A percentile compares a stretch with the other conserved stretches of the same genome.
Evolutionary conservation across 768 basidiomycete genomes (phyloP).

Genomic region (Pleurotus pulmonarius): DNA sequence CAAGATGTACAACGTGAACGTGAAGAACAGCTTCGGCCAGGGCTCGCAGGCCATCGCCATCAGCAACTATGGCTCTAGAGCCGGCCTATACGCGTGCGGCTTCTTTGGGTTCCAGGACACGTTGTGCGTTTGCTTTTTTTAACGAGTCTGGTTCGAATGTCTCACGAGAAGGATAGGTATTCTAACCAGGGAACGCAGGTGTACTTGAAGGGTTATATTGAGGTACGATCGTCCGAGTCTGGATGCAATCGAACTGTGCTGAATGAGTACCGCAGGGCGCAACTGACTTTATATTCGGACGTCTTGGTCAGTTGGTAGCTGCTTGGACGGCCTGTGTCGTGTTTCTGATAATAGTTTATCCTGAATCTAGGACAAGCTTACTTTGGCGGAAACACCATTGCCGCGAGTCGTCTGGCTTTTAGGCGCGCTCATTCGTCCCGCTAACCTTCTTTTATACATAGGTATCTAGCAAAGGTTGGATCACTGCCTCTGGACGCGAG

Average conservation of each 20-base stretch:
- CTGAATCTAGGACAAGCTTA: slow-evolving; percentile 30
- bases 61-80: slow-evolving; percentile 44
- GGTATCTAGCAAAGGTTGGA: slow-evolving; percentile 35
- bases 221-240: slow-evolving; percentile 23
- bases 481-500: slow-evolving; percentile 46
- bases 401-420: slow-evolving; percentile 7
- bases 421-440: background rate
- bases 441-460: background rate
- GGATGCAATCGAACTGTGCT: background rate
- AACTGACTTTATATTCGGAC: slow-evolving; percentile 50
- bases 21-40: slow-evolving; percentile 41
- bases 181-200: slow-evolving; percentile 46
- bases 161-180: background rate
- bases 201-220: slow-evolving; percentile 42
- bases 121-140: slow-evolving; percentile 20
- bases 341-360: background rate
- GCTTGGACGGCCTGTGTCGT: background rate
- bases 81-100: slow-evolving; percentile 41
- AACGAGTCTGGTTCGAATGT: background rate
- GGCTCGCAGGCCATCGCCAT: slow-evolving; percentile 47
- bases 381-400: slow-evolving; percentile 48
- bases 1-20: slow-evolving; percentile 46
- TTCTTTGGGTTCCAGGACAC: slow-evolving; percentile 49
- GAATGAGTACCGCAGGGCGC: slow-evolving; percentile 31
- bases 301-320: slow-evolving; percentile 11